Conservation (phyloP, 257 asterid genomes). For the Plantago elongata region DNA sequence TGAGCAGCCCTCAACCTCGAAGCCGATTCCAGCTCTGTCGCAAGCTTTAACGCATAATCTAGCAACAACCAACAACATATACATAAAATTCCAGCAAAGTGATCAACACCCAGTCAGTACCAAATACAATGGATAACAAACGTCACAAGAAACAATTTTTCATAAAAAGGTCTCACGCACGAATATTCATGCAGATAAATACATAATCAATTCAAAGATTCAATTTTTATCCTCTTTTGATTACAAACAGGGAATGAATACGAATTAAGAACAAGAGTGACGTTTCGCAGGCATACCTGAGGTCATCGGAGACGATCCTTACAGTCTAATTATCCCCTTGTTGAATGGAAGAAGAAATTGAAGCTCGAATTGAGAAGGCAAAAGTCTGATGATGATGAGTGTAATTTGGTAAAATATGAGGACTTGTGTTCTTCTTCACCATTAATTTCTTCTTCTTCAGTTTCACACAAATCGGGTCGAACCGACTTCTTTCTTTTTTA, state of each 20-base stretch:
- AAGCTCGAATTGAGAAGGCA: too few species aligned
- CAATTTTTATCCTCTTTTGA: background rate
- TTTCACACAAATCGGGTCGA: too few species aligned
- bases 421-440: too few species aligned
- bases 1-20: conserved; percentile 65
- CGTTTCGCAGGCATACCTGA: conserved; percentile 27
- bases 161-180: too few species aligned
- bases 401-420: too few species aligned
- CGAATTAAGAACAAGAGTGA: background rate
- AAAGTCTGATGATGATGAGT: too few species aligned
- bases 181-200: background rate
- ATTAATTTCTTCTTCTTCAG: too few species aligned
- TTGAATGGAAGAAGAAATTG: background rate
- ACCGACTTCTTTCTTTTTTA: too few species aligned
- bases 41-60: conserved; percentile 56
- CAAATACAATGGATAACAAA: background rate
- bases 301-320: conserved; percentile 29
- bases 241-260: background rate
- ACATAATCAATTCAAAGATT: background rate
- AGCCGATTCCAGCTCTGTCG: conserved; percentile 76
- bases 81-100: background rate
- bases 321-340: conserved; percentile 8
- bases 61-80: conserved; percentile 17
- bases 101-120: background rate
- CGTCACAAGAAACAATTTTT: background rate